Conservation (phyloP, 73 alveolate genomes). For the Breviolum minutum region DNA sequence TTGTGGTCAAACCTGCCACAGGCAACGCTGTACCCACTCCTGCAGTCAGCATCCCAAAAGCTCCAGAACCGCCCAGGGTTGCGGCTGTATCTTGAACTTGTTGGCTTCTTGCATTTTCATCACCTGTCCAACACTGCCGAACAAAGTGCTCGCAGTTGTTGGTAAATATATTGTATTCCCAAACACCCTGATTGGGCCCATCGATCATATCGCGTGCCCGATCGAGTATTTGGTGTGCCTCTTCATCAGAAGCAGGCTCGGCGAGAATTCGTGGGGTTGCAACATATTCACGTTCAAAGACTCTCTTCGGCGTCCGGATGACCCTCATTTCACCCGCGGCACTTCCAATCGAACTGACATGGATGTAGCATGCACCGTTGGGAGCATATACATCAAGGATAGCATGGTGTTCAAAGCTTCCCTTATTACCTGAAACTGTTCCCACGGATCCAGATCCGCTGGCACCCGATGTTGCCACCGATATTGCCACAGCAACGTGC, state of each 20-base stretch:
- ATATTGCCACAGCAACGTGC: conserved; percentile 5
- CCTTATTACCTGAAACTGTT: not conserved
- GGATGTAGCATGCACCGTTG: not conserved
- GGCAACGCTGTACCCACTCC: not conserved
- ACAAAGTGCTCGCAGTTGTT: conserved; percentile 35
- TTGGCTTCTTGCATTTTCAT: not conserved
- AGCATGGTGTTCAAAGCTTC: conserved; percentile 38
- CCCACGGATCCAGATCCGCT: not conserved
- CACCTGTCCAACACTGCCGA: conserved; percentile 19
- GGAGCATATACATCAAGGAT: not conserved
- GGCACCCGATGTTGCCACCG: not conserved
- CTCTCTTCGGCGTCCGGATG: conserved; percentile 11
- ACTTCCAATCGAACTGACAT: conserved; percentile 2
- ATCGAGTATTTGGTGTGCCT: conserved; percentile 12
- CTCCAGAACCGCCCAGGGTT: not conserved
- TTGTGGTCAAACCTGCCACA: not conserved
- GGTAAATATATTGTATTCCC: not conserved
- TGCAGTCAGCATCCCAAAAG: not conserved
- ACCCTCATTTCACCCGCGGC: not conserved
- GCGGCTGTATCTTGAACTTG: conserved; percentile 6
- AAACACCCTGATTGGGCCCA: not conserved
- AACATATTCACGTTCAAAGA: not conserved
- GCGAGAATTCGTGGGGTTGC: not conserved
- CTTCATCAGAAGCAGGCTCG: not conserved
- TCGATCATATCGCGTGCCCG: conserved; percentile 21